phyloP scores from a whole-genome alignment of 140 eudicot genomes.

The Anethum foeniculum region DNA sequence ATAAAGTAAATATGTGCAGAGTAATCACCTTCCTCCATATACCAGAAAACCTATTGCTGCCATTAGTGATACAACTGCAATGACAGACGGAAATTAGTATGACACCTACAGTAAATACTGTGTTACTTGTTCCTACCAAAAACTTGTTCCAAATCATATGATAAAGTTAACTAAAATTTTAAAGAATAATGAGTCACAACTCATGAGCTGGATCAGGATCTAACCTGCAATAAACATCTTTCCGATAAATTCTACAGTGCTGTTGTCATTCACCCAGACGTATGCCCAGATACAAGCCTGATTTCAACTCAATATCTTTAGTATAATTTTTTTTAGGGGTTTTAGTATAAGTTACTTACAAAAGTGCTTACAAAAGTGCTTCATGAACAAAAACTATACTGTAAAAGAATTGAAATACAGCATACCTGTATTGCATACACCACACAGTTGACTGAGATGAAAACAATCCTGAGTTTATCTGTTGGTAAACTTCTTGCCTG shows the following conservation, averaged over 20 bases:
- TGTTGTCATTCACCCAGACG: conserved; percentile 67
- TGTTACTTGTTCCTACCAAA: background rate
- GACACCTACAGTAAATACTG: background rate
- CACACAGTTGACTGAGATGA: conserved; percentile 49
- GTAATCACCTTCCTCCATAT: conserved; percentile 76
- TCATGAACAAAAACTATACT: background rate
- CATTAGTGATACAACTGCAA: conserved; percentile 59
- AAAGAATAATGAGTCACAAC: background rate
- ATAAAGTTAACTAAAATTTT: background rate
- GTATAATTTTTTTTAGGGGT: background rate
- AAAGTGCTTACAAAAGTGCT: background rate
- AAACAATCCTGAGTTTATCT: conserved; percentile 57
- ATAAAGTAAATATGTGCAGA: background rate
- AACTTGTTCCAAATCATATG: background rate
- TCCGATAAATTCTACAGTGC: conserved; percentile 50
- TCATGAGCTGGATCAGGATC: conserved; percentile 6
- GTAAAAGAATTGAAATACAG: conserved; percentile 8
- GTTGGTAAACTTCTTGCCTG: conserved; percentile 93
- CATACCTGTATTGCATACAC: conserved; percentile 73
- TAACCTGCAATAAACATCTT: conserved; percentile 93
- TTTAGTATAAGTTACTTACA: background rate
- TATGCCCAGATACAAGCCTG: conserved; percentile 78
- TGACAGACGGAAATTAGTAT: background rate
- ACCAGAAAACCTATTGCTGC: conserved; percentile 69
- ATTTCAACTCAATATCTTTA: conserved; percentile 14